phyloP scores from a whole-genome alignment of 805 yeast species.

The Candida sphagnicola region DNA sequence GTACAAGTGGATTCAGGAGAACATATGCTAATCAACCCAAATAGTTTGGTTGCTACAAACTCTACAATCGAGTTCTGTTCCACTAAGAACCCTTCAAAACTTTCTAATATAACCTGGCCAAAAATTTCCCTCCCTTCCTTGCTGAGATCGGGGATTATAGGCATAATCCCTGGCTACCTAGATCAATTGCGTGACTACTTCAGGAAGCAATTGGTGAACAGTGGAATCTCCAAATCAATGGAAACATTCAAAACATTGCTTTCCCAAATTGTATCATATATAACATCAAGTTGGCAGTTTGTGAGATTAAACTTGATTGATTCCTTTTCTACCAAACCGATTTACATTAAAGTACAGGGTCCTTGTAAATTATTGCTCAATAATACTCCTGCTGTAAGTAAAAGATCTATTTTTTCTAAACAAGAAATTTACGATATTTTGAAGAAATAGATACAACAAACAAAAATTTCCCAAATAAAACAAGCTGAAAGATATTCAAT shows the following conservation, averaged over 20 bases:
- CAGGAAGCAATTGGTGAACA: not conserved
- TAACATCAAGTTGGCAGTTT: not conserved
- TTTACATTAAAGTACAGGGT: constrained; percentile 21
- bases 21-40: constrained; percentile 34
- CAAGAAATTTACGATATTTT: constrained; percentile 13
- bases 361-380: constrained; percentile 23
- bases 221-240: not conserved
- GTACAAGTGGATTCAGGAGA: constrained; percentile 33
- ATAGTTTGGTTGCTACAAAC: constrained; percentile 35
- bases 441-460: not conserved
- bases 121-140: too few relatives aligned
- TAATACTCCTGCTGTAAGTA: constrained; percentile 11
- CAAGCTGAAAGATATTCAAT: too few relatives aligned
- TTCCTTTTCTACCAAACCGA: constrained; percentile 11
- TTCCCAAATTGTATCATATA: too few relatives aligned
- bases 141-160: not conserved
- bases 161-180: not conserved
- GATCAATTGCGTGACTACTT: not conserved
- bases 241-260: not conserved
- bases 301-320: constrained; percentile 11
- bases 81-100: not conserved
- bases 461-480: not conserved
- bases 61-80: not conserved
- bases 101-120: not conserved
- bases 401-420: constrained; percentile 11